phyloP scores from a whole-genome alignment of 306 rosid species.

The Trifolium repens region DNA sequence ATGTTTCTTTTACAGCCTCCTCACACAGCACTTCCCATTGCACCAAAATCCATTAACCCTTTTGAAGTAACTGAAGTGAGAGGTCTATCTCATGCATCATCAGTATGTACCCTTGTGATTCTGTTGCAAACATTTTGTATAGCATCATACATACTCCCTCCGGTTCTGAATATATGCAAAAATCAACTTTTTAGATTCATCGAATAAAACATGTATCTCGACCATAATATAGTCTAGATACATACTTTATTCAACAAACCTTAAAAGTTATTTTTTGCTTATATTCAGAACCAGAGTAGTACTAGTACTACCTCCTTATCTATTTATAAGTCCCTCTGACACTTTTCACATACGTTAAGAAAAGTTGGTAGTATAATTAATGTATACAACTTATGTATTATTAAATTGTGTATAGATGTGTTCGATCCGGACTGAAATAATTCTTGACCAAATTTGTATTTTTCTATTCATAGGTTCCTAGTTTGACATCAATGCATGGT shows the following conservation, averaged over 20 bases:
- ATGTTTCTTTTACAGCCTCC: constrained; percentile 55
- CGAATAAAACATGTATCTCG: too few species aligned
- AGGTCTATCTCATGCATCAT: constrained; percentile 45
- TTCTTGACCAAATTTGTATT: background rate
- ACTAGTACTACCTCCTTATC: background rate
- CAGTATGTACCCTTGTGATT: constrained; percentile 50
- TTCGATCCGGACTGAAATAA: too few species aligned
- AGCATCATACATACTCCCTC: background rate
- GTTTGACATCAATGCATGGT: constrained; percentile 48
- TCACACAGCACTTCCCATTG: constrained; percentile 43
- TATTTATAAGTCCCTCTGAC: background rate
- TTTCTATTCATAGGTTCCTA: constrained; percentile 53
- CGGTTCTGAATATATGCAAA: too few species aligned
- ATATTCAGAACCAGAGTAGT: too few species aligned
- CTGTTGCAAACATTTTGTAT: constrained; percentile 1
- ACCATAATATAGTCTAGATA: too few species aligned
- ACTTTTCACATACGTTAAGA: too few species aligned
- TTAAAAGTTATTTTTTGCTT: too few species aligned
- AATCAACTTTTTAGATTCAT: too few species aligned
- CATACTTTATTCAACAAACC: too few species aligned
- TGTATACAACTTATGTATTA: too few species aligned
- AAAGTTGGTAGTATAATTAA: too few species aligned
- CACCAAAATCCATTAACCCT: constrained; percentile 62
- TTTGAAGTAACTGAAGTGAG: constrained; percentile 59
- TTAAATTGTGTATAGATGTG: too few species aligned